Base-by-base conservation (phyloP, 2,329 filamentous ascomycete species). In the Sporothrix variecibatus region DNA sequence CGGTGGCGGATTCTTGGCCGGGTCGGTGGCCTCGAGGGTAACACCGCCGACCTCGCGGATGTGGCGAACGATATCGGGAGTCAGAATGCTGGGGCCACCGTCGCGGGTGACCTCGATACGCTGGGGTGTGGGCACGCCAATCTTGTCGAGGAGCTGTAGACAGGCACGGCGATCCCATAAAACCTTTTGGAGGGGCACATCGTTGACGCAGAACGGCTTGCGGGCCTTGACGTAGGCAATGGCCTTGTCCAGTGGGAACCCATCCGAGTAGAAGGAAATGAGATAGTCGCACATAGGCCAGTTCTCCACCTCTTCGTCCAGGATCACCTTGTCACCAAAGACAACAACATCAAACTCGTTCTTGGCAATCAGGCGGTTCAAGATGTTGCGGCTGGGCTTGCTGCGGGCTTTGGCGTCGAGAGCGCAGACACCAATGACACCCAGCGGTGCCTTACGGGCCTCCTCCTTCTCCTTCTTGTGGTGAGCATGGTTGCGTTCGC, bases 211-310 rank as follows among this genome's bases (percentile, higher is more conserved):
- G 79, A 98, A 98, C 0, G 96, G 96, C 80, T 97, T 97, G 73
- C 96, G 91, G 12, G 97, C 89, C 79, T 94, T 94, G 76, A 94
- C 94, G 82, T 99, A 99, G 46, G 94, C 94, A 78, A 99, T 97
- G 5, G 97, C 96, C 81, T 99, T 99, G 77, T 98, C 95, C 65
- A 99, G 85, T 0, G 96, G 96, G 78, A 99, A 99, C 0, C 96
- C 96, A 81, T 98, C 95, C 0, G 95, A 98, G 83, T 98, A 99
- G 84, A 99, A 99, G 2, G 95, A 97, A 79, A 99, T 97, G 73
- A 99, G 85, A 79, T 97, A 99, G 83, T 99, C 96, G 82, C 94
- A 97, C 72, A 97, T 90, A 23, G 95, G 95, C 95, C 95, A 98
- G 81, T 98, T 97, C 83, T 97, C 94, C 73, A 98, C 92, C 76